Conservation (phyloP, 805 yeast genomes). For the Candida ipomoeae region DNA sequence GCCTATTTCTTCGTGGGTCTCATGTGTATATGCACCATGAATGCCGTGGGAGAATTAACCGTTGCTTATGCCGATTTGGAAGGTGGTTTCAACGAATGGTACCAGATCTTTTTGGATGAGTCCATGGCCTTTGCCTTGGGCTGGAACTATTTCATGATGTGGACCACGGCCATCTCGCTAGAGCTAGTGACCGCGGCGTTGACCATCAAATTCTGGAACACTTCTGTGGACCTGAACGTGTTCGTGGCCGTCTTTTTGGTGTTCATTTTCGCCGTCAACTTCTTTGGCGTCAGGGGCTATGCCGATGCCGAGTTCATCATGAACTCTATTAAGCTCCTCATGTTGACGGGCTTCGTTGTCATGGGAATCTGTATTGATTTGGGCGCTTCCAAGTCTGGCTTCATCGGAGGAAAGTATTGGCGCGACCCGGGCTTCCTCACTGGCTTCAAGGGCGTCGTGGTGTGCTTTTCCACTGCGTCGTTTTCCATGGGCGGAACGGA, state of each 20-base stretch:
- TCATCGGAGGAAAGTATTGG: conserved; percentile 41
- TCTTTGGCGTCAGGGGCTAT: conserved; percentile 45
- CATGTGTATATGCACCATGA: conserved; percentile 32
- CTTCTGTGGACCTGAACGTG: conserved; percentile 47
- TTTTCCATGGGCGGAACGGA: conserved; percentile 40
- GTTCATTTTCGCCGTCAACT: conserved; percentile 42
- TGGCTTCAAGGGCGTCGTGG: conserved; percentile 37
- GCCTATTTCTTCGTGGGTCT: conserved; percentile 23
- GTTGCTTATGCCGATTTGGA: conserved; percentile 53
- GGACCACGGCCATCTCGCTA: conserved; percentile 19
- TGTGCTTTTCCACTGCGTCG: conserved; percentile 39
- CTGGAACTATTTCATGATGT: conserved; percentile 35
- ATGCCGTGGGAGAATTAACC: conserved; percentile 48
- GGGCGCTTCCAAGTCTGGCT: conserved; percentile 29
- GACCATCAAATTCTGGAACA: conserved; percentile 57
- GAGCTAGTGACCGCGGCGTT: conserved; percentile 27
- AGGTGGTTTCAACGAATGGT: conserved; percentile 28
- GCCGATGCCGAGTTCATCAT: conserved; percentile 42
- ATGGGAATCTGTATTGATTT: conserved; percentile 38
- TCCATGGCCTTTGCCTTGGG: conserved; percentile 36
- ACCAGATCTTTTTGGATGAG: conserved; percentile 31
- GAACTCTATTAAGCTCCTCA: conserved; percentile 33
- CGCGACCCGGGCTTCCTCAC: conserved; percentile 35
- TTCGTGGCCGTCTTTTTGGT: conserved; percentile 52
- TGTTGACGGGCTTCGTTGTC: conserved; percentile 39